These are phyloP conservation scores for Amanita muscaria DNA, from an alignment of 768 basidiomycete species.

Conservation along the genomic window DNA sequence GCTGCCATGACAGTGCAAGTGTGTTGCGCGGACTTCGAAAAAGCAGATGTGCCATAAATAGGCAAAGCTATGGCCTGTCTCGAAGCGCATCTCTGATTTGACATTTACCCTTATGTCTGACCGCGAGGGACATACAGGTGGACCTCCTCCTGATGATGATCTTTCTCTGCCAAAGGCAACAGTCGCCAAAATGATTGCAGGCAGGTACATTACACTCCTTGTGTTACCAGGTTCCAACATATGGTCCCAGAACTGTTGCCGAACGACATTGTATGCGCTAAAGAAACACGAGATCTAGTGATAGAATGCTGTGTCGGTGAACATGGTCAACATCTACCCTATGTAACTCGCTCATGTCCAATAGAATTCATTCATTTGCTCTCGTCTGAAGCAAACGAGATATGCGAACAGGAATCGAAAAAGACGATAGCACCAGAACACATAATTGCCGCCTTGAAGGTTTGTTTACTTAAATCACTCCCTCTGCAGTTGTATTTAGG, in stretches of 20 bases:
- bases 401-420: constrained; percentile 96
- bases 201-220: constrained; percentile 28
- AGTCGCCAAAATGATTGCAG: constrained; percentile 93
- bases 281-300: constrained; percentile 94
- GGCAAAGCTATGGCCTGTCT: too few species aligned
- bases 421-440: constrained; percentile 99
- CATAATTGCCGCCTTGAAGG: constrained; percentile 86
- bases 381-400: constrained; percentile 95
- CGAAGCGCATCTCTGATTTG: too few species aligned
- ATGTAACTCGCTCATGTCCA: neutral
- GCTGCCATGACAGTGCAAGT: constrained; percentile 52
- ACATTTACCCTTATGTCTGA: too few species aligned
- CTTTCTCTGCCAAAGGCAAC: constrained; percentile 95
- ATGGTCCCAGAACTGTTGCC: constrained; percentile 74
- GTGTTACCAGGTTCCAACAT: constrained; percentile 9
- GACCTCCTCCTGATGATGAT: constrained; percentile 77
- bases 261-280: constrained; percentile 78
- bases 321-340: constrained; percentile 23
- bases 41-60: neutral
- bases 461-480: constrained; percentile 21
- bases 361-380: constrained; percentile 97
- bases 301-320: constrained; percentile 99
- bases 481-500: neutral
- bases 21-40: constrained; percentile 33
- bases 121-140: constrained; percentile 66